Evolutionary conservation across 208 protist genomes (phyloP).

Genomic region (Porcisia hertigi): DNA sequence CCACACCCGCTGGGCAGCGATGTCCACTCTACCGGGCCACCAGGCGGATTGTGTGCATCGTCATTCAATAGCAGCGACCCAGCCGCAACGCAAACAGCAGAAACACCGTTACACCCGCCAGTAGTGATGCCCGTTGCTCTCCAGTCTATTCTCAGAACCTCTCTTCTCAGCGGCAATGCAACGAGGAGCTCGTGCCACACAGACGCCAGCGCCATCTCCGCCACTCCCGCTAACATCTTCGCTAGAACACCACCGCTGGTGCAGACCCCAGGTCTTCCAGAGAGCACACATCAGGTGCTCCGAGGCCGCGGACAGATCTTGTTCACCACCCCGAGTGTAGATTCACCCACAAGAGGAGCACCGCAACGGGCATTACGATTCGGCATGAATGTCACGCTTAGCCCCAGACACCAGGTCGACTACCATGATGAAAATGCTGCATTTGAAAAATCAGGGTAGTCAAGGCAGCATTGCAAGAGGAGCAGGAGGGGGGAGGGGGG

Average conservation of each 20-base stretch:
- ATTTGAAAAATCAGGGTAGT: too few species aligned
- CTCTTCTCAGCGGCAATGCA: conserved; percentile 10
- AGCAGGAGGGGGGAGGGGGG: too few species aligned
- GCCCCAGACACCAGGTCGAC: neutral
- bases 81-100: neutral
- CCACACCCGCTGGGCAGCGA: too few species aligned
- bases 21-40: too few species aligned
- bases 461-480: too few species aligned
- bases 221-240: too few species aligned
- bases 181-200: too few species aligned
- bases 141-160: conserved; percentile 27
- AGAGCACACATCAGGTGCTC: conserved; percentile 6
- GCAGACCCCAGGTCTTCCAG: neutral
- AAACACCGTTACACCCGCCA: neutral
- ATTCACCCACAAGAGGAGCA: neutral
- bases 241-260: neutral
- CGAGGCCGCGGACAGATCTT: conserved; percentile 19
- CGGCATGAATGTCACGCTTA: neutral
- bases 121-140: conserved; percentile 4
- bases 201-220: too few species aligned
- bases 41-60: too few species aligned
- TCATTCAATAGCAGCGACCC: neutral
- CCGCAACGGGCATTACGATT: conserved; percentile 9
- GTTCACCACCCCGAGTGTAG: conserved; percentile 16
- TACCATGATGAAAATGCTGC: neutral